Evolutionary conservation across 768 basidiomycete species (phyloP).

Genomic region (Kondoa subrosea): DNA sequence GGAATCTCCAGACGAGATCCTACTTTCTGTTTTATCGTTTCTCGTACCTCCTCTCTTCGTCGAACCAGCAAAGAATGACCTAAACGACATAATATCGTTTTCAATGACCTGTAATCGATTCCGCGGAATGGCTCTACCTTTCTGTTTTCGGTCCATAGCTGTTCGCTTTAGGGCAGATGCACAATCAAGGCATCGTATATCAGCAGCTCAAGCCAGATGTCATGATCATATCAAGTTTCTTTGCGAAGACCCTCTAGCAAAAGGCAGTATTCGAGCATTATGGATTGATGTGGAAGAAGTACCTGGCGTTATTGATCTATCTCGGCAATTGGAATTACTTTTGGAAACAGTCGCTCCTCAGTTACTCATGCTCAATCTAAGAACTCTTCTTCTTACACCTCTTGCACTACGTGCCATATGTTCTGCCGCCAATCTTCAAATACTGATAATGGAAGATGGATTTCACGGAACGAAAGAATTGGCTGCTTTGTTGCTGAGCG

Average conservation of each 20-base stretch:
- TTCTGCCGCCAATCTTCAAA: neutral
- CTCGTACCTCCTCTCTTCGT: neutral
- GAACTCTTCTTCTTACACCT: neutral
- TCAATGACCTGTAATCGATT: neutral
- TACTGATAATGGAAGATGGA: slow-evolving; percentile 1
- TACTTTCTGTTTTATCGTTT: neutral
- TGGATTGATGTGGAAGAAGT: slow-evolving; percentile 1
- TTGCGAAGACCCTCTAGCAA: neutral
- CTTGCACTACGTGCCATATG: neutral
- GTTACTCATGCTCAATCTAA: neutral
- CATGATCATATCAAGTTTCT: slow-evolving; percentile 5
- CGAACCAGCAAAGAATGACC: neutral
- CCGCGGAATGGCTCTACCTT: neutral
- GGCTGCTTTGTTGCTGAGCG: neutral
- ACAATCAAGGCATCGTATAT: neutral
- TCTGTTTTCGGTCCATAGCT: neutral
- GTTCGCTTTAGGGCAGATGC: neutral
- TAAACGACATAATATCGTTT: neutral
- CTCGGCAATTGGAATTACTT: neutral
- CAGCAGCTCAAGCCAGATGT: neutral
- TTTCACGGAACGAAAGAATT: neutral
- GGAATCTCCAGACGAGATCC: neutral
- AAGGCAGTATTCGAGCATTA: neutral
- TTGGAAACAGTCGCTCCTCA: neutral
- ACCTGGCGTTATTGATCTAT: neutral